phyloP scores from a whole-genome alignment of 2,329 filamentous ascomycete species.

The Colletotrichum somersetense region DNA sequence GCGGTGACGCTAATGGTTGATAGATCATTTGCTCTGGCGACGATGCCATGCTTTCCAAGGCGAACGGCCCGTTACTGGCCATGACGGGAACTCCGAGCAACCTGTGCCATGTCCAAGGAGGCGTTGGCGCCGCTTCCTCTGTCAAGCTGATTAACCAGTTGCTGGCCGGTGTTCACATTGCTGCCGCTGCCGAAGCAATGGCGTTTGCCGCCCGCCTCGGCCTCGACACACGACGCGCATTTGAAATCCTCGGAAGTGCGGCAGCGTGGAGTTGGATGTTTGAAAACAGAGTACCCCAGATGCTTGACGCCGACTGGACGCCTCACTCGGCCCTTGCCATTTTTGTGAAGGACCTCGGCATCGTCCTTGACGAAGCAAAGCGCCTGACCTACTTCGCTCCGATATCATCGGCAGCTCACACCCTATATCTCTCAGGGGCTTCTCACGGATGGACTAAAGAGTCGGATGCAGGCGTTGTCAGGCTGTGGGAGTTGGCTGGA shows the following conservation, averaged over 20 bases:
- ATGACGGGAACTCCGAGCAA: slow-evolving; percentile 50
- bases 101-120: slow-evolving; percentile 63
- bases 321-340: slow-evolving; percentile 52
- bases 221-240: slow-evolving; percentile 62
- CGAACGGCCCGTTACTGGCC: slow-evolving; percentile 47
- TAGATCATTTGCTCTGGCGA: slow-evolving; percentile 53
- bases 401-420: slow-evolving; percentile 49
- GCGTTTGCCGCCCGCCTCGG: slow-evolving; percentile 66
- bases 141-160: slow-evolving; percentile 71
- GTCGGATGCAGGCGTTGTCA: slow-evolving; percentile 51
- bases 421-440: slow-evolving; percentile 50
- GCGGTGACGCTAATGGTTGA: slow-evolving; percentile 9
- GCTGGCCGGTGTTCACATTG: slow-evolving; percentile 69
- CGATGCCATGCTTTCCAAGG: slow-evolving; percentile 43
- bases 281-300: slow-evolving; percentile 51
- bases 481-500: slow-evolving; percentile 54
- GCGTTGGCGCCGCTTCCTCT: slow-evolving; percentile 65
- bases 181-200: slow-evolving; percentile 67
- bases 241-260: slow-evolving; percentile 59
- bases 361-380: slow-evolving; percentile 50
- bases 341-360: slow-evolving; percentile 52
- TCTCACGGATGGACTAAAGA: slow-evolving; percentile 50
- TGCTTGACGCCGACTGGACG: slow-evolving; percentile 53
- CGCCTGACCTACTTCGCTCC: slow-evolving; percentile 47
- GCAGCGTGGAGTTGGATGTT: slow-evolving; percentile 55